Base-by-base conservation (phyloP, 2,329 filamentous ascomycete genomes). In the Alternaria sp. region DNA sequence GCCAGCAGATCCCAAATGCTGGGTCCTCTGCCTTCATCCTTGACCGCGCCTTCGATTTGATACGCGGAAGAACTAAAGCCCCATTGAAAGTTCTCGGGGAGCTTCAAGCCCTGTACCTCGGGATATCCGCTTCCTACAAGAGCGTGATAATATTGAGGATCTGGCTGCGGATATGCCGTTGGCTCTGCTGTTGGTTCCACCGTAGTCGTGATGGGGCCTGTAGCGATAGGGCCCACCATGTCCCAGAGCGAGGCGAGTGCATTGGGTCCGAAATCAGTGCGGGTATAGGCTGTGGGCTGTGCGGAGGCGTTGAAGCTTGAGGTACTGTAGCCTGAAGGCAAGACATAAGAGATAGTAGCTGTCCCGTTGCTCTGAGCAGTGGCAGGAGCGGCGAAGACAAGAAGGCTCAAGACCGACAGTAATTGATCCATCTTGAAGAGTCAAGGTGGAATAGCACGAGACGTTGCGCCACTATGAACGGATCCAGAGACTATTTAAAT, bases 251-350 rank as follows among this genome's bases (percentile, higher is more conserved):
- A 81, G 4, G 79, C 81, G 20, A 85, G 75, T 18, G 81, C 81
- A 63, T 84, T 80, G 54, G 84, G 80, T 0, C 82, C 83, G 71
- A 84, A 85, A 60, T 83, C 81, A 1, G 75, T 79, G 37, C 83
- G 82, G 5, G 73, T 79, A 45, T 81, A 74, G 11, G 82, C 77
- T 14, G 83, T 82, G 20, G 79, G 80, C 23, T 82, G 81, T 1
- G 81, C 80, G 6, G 82, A 81, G 41, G 75, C 76, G 72, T 84
- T 82, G 74, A 74, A 82, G 30, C 65, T 78, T n/a, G 74, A 72
- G 2, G 77, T 76, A 8, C 72, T 73, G 61, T 81, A 81, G 14
- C 78, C 79, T 10, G 76, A 67, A 14, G 79, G 77, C 2, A 71
- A 59, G 9, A 68, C 57, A 55, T 79, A 80, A 9, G 74, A 74